Evolutionary conservation across 1,284 basidiomycete species (phyloP), one percentile per base, ranked within the genome.

Genomic region (Cerioporus squamosus): DNA sequence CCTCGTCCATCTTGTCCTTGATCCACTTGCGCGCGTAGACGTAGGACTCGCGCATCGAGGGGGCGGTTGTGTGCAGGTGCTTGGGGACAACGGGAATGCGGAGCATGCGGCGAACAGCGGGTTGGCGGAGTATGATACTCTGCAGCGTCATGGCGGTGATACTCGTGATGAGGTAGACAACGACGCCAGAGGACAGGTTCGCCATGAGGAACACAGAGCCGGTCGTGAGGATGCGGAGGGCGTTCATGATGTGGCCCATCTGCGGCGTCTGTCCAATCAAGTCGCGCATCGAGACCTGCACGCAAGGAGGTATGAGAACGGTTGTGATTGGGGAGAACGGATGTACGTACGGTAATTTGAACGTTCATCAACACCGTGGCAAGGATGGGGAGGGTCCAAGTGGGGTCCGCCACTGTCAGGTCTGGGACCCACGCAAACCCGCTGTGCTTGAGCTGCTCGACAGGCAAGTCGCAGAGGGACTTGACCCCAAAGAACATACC

Each of bases 401-500:
- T 88, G 5, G 96, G 94, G 72, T 96, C 94, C 3, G 87, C 72
- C 1, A 81, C 71, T 0, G 94, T 94, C 59, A 99, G 74, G 73
- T 98, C 91, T 0, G 85, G 85, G 38, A 97, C 75, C 80, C 90
- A 89, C 44, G 75, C 79, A 17, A 95, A 75, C 1, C 96, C 95
- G 59, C 94, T 95, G 61, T 86, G 77, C 65, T 85, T 82, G 66
- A 98, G 75, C 72, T 91, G 90, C 44, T 82, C 79, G 29, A 97
- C 70, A 0, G 91, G 93, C 23, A 88, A 73, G 48, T 81, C 78
- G 57, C 90, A 90, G 77, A 98, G 82, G 39, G 77, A 78, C 71
- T 87, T 85, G 47, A 98, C 73, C 15, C 87, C 94, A 64, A 95
- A 89, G 82, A 98, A 99, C 77, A 95, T 81, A 26, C 89, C 87